These are phyloP conservation scores for Podaxis sp. DNA, from an alignment of 768 basidiomycete genomes.

Conservation along the genomic window DNA sequence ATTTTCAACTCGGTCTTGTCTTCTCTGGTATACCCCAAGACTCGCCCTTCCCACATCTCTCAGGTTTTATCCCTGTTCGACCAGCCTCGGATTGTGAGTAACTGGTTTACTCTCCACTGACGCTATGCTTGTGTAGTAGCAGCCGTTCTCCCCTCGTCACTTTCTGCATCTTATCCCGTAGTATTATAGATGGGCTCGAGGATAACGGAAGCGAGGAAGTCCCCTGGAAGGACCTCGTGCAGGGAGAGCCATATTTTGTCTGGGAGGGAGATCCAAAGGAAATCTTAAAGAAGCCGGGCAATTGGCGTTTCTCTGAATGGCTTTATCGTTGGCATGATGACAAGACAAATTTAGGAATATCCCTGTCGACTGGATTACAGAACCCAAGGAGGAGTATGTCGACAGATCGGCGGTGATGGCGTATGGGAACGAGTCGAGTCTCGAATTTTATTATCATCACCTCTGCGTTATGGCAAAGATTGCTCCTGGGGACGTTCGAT, in stretches of 20 bases:
- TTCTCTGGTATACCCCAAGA: no score
- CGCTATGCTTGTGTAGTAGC: no score
- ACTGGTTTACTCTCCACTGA: no score
- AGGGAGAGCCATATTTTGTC: background rate
- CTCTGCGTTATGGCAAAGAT: constrained; percentile 1
- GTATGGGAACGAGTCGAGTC: background rate
- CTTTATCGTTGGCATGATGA: background rate
- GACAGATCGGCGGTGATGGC: background rate
- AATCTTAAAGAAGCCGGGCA: background rate
- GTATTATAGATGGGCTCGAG: background rate
- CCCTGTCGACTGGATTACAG: background rate
- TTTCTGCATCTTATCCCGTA: background rate
- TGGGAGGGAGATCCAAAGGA: background rate
- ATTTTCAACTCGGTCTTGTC: no score
- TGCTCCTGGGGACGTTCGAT: background rate
- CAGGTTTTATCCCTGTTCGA: no score
- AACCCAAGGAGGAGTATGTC: background rate
- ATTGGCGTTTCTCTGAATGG: background rate
- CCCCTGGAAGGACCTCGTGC: background rate
- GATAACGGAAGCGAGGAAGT: background rate
- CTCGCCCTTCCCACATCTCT: no score
- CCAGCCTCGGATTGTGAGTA: no score
- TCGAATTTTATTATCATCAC: background rate
- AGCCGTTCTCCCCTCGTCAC: no score
- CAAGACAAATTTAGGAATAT: background rate